phyloP scores from a whole-genome alignment of 1,284 basidiomycete species.

The Ustilago bromivora region DNA sequence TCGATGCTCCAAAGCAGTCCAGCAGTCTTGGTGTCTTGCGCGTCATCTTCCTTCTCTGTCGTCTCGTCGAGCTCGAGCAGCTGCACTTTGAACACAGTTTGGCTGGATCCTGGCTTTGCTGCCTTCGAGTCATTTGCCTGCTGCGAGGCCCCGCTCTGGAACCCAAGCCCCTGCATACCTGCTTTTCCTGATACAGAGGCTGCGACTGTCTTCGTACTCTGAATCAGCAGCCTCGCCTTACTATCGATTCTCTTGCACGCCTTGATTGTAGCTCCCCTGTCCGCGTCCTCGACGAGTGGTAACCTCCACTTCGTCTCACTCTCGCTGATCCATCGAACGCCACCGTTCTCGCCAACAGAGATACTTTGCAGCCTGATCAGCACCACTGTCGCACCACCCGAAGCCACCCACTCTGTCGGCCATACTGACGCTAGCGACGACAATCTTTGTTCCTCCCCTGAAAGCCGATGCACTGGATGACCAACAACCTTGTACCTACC shows the following conservation, averaged over 20 bases:
- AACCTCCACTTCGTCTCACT: conserved; percentile 8
- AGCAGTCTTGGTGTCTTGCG: background rate
- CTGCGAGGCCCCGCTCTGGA: conserved; percentile 1
- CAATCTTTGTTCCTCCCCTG: background rate
- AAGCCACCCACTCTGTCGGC: conserved; percentile 33
- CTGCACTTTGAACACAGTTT: conserved; percentile 38
- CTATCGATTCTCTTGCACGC: conserved; percentile 9
- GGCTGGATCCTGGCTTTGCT: background rate
- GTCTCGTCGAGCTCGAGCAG: conserved; percentile 21
- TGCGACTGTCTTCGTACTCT: conserved; percentile 10
- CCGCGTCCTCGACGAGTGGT: background rate
- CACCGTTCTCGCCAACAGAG: background rate
- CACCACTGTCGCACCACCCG: conserved; percentile 2
- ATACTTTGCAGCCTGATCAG: conserved; percentile 21
- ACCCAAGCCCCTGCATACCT: conserved; percentile 35
- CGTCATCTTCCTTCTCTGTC: background rate
- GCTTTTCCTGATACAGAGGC: background rate
- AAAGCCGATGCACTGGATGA: conserved; percentile 37
- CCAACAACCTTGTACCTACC: conserved; percentile 18
- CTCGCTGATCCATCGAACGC: conserved; percentile 17
- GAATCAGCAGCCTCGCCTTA: conserved; percentile 22
- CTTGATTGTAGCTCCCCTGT: conserved; percentile 19
- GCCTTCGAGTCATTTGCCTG: background rate
- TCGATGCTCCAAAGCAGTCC: conserved; percentile 23
- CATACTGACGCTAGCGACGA: conserved; percentile 33